phyloP scores from a whole-genome alignment of 805 yeast genomes.

The Wickerhamomyces ciferrii region DNA sequence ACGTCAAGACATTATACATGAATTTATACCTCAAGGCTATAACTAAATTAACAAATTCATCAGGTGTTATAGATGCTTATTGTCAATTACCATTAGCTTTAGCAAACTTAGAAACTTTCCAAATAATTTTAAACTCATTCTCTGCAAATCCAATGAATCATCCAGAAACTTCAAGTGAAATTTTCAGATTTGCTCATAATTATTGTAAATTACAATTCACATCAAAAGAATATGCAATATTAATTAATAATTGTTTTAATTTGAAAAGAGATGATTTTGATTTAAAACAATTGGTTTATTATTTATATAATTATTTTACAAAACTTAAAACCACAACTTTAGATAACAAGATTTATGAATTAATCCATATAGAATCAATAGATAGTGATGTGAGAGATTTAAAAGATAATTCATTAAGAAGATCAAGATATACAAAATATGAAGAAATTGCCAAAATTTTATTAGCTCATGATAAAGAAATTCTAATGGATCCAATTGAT shows the following conservation, averaged over 20 bases:
- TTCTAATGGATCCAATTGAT: not conserved
- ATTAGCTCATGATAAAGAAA: not conserved
- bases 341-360: not conserved
- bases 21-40: conserved; percentile 9
- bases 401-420: not conserved
- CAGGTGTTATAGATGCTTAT: conserved; percentile 15
- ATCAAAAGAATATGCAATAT: not conserved
- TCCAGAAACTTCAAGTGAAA: conserved; percentile 5
- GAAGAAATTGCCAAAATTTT: not conserved
- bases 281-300: not conserved
- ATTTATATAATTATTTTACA: not conserved
- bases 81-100: conserved; percentile 2
- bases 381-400: not conserved
- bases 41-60: conserved; percentile 8
- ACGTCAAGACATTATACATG: conserved; percentile 5
- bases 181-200: conserved; percentile 4
- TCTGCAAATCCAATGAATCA: conserved; percentile 10
- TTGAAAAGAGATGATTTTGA: not conserved
- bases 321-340: not conserved
- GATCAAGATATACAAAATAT: not conserved
- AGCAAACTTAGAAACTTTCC: conserved; percentile 3
- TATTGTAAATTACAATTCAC: not conserved
- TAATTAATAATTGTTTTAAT: not conserved
- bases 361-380: not conserved
- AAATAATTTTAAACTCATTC: conserved; percentile 10